Conservation (phyloP, 2,329 filamentous ascomycete species). For the Sclerotinia subarctica region DNA sequence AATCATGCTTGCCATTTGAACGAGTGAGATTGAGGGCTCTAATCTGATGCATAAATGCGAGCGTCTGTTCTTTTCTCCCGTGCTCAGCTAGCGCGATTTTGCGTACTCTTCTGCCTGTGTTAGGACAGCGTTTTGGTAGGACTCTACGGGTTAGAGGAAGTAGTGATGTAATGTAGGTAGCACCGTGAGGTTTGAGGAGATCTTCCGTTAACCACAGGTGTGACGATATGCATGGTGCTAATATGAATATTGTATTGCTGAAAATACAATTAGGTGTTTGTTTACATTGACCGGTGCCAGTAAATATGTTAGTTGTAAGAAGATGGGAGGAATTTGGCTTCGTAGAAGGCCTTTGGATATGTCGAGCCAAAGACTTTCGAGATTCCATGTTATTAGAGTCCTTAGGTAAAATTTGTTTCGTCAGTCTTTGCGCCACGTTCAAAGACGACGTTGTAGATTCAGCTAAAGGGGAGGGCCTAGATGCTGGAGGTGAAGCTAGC, state of each 20-base stretch:
- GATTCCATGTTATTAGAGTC: neutral
- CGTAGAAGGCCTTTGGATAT: neutral
- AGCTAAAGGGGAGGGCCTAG: neutral
- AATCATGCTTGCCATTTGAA: constrained; percentile 34
- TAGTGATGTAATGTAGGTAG: constrained; percentile 25
- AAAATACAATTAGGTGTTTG: constrained; percentile 24
- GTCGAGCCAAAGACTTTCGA: neutral
- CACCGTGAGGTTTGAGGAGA: constrained; percentile 31
- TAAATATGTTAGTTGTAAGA: constrained; percentile 1
- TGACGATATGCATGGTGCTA: constrained; percentile 31
- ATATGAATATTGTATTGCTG: constrained; percentile 30
- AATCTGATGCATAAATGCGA: constrained; percentile 37
- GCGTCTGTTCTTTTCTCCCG: constrained; percentile 34
- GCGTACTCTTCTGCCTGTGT: constrained; percentile 26
- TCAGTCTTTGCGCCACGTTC: neutral
- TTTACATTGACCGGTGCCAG: constrained; percentile 25
- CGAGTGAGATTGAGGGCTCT: constrained; percentile 28
- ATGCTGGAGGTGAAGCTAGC: neutral
- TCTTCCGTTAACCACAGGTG: constrained; percentile 26
- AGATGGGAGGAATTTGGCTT: neutral
- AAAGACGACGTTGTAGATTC: neutral
- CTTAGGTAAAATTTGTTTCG: neutral
- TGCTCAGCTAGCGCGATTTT: constrained; percentile 41
- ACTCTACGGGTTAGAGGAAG: constrained; percentile 22
- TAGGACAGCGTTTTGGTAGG: constrained; percentile 24